These are phyloP conservation scores for Hyaloraphidium curvatum DNA, from an alignment of 192 early-diverging fungal genomes.

Conservation along the genomic window DNA sequence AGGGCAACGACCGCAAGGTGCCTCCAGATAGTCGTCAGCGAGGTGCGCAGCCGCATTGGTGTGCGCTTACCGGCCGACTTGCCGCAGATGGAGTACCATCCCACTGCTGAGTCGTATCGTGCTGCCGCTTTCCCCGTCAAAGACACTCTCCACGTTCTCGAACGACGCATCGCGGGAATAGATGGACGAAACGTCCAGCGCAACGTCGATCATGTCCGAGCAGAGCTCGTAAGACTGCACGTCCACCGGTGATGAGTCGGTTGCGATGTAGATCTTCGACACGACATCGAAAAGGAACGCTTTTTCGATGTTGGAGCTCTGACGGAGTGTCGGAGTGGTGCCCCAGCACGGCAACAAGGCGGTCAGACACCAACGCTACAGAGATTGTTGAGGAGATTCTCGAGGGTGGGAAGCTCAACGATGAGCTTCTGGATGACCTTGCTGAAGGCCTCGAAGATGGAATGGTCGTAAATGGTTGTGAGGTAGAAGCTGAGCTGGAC, in stretches of 20 bases:
- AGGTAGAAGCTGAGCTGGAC: constrained; percentile 65
- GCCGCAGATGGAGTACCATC: constrained; percentile 54
- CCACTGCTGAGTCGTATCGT: constrained; percentile 59
- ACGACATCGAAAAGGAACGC: constrained; percentile 79
- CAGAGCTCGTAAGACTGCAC: constrained; percentile 80
- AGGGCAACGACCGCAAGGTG: constrained; percentile 56
- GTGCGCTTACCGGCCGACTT: constrained; percentile 47
- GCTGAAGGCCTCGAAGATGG: constrained; percentile 84
- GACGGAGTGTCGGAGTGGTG: neutral
- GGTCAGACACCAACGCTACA: constrained; percentile 27
- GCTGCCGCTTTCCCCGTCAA: constrained; percentile 30
- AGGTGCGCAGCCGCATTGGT: neutral
- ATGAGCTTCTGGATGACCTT: constrained; percentile 87
- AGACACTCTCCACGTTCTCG: neutral
- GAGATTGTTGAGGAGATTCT: constrained; percentile 79
- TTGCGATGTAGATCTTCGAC: constrained; percentile 87
- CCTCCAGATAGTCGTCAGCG: constrained; percentile 14
- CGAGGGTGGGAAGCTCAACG: constrained; percentile 58
- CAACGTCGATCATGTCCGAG: constrained; percentile 85
- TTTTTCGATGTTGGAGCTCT: constrained; percentile 92
- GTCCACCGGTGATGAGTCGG: constrained; percentile 78
- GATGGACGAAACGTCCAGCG: constrained; percentile 60
- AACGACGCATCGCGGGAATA: constrained; percentile 31
- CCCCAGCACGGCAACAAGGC: neutral
- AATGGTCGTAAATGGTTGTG: constrained; percentile 86